phyloP scores from a whole-genome alignment of 2,329 filamentous ascomycete genomes.

The Cercospora beticola region DNA sequence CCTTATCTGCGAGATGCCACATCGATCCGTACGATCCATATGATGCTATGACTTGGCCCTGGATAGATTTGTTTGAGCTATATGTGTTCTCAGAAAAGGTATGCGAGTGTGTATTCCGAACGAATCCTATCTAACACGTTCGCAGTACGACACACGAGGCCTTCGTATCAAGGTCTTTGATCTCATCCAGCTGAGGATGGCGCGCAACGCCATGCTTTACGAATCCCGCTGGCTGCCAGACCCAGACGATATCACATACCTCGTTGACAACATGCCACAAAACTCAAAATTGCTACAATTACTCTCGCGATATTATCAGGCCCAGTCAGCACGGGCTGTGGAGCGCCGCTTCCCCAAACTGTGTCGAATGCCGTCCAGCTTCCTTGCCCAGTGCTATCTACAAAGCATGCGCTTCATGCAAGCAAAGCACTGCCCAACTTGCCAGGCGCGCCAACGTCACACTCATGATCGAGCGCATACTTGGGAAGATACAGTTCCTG shows the following conservation, averaged over 20 bases:
- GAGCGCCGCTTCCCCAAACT: not conserved
- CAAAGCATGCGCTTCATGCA: constrained; percentile 5
- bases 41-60: constrained; percentile 17
- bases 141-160: constrained; percentile 13
- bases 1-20: not conserved
- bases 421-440: not conserved
- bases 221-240: not conserved
- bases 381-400: not conserved
- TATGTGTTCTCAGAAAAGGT: constrained; percentile 21
- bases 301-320: not conserved
- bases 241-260: constrained; percentile 1
- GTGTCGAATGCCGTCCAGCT: not conserved
- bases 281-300: not conserved
- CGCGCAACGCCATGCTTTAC: not conserved
- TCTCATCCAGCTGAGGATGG: constrained; percentile 16
- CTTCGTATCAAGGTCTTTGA: constrained; percentile 16
- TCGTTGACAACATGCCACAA: constrained; percentile 3
- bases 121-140: not conserved
- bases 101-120: not conserved
- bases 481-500: not conserved
- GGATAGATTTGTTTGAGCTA: constrained; percentile 13
- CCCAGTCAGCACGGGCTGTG: not conserved
- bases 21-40: not conserved
- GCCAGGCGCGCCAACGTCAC: not conserved
- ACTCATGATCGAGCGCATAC: not conserved